phyloP scores from a whole-genome alignment of 1,139 yeast genomes.

The Geotrichum bryndzae region DNA sequence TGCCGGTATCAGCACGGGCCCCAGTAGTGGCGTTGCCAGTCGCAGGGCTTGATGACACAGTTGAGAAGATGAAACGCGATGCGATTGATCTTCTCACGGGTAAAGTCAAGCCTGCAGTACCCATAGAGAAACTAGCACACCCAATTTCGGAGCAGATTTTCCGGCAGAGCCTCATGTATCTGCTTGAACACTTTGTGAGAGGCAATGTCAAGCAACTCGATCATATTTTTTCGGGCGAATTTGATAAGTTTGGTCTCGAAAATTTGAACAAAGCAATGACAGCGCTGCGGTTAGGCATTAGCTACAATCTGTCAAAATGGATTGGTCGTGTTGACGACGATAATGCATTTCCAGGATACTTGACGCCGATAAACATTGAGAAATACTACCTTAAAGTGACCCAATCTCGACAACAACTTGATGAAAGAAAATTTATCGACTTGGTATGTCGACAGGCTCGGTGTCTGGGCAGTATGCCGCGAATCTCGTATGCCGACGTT shows the following conservation, averaged over 20 bases:
- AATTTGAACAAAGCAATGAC: slow-evolving; percentile 6
- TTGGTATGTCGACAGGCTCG: slow-evolving; percentile 4
- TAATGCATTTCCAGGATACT: slow-evolving; percentile 14
- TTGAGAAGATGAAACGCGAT: neutral
- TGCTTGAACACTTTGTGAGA: slow-evolving; percentile 6
- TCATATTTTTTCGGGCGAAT: slow-evolving; percentile 1
- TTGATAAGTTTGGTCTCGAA: slow-evolving; percentile 2
- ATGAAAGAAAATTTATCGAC: slow-evolving; percentile 8
- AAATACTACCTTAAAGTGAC: neutral
- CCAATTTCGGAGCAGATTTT: slow-evolving; percentile 15
- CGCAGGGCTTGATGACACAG: neutral
- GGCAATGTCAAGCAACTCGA: slow-evolving; percentile 1
- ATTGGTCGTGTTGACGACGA: slow-evolving; percentile 15
- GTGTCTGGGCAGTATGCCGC: slow-evolving; percentile 8
- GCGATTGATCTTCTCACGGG: slow-evolving; percentile 7
- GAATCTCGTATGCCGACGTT: slow-evolving; percentile 6
- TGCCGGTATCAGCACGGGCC: neutral
- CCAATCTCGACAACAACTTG: neutral
- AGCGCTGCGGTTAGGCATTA: slow-evolving; percentile 14
- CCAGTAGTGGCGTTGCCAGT: neutral
- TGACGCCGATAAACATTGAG: slow-evolving; percentile 15
- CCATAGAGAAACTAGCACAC: neutral
- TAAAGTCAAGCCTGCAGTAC: slow-evolving; percentile 3
- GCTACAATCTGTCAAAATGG: slow-evolving; percentile 9
- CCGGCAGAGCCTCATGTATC: slow-evolving; percentile 7